A percentile compares a stretch with the other conserved stretches of the same genome.
Conservation (phyloP, 306 rosid genomes). For the Quercus cerris region DNA sequence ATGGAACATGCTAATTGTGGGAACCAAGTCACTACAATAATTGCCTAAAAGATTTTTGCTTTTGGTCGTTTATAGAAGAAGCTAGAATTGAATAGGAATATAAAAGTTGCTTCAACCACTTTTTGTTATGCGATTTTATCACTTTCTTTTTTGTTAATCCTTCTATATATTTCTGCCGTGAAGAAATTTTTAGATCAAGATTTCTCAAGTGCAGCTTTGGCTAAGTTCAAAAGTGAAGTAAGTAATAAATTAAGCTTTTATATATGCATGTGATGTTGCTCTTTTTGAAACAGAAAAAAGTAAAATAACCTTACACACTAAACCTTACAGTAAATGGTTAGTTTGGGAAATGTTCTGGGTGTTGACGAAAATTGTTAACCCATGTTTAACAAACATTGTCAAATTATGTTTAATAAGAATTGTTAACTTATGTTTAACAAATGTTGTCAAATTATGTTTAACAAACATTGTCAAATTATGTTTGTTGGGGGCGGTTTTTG, state of each 20-base stretch:
- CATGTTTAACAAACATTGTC: too few relatives aligned
- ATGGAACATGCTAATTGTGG: too few relatives aligned
- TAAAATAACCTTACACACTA: not conserved
- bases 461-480: too few relatives aligned
- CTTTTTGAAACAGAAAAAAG: conserved; percentile 11
- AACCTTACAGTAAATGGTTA: too few relatives aligned
- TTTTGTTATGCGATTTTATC: not conserved
- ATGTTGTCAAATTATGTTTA: too few relatives aligned
- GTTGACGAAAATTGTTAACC: too few relatives aligned
- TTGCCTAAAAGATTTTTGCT: not conserved
- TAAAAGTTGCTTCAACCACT: not conserved
- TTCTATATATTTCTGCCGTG: conserved; percentile 31
- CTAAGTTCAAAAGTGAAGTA: conserved; percentile 98
- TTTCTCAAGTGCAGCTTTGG: conserved; percentile 95
- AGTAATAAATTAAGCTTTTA: conserved; percentile 31
- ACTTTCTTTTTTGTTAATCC: not conserved
- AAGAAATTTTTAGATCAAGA: conserved; percentile 97
- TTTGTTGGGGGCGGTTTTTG: too few relatives aligned
- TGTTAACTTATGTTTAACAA: too few relatives aligned
- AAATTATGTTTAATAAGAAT: too few relatives aligned
- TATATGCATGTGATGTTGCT: conserved; percentile 8
- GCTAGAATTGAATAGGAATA: not conserved
- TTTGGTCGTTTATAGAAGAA: not conserved
- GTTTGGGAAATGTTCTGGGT: too few relatives aligned
- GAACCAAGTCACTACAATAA: too few relatives aligned